These are phyloP conservation scores for Cucumis melo DNA, from an alignment of 306 rosid genomes.

Conservation along the genomic window DNA sequence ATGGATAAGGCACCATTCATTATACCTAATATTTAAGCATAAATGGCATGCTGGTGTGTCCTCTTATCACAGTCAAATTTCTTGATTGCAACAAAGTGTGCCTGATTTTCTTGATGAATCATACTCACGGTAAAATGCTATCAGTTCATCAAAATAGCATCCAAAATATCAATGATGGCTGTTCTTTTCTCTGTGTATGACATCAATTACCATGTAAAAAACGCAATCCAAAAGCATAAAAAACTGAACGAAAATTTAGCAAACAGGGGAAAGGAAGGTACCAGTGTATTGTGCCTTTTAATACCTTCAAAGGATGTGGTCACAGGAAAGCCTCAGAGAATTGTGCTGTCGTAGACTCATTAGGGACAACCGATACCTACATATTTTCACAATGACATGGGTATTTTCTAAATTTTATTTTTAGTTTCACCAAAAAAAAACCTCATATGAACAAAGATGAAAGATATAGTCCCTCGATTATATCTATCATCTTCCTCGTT, in stretches of 20 bases:
- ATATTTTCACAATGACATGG: too few relatives aligned
- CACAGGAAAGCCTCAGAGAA: background rate
- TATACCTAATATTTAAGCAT: too few relatives aligned
- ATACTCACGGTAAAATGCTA: background rate
- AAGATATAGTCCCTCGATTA: too few relatives aligned
- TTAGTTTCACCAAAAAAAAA: too few relatives aligned
- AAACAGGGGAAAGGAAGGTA: slow-evolving; percentile 1
- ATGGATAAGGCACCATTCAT: background rate
- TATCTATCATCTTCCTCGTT: too few relatives aligned
- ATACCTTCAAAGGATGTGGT: background rate
- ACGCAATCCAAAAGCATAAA: background rate
- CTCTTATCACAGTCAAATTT: too few relatives aligned
- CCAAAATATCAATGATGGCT: background rate
- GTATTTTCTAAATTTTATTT: too few relatives aligned
- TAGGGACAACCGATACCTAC: too few relatives aligned
- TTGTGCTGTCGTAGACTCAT: background rate
- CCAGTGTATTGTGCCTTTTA: background rate
- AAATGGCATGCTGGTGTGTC: too few relatives aligned
- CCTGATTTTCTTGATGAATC: background rate
- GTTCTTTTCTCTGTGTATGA: background rate
- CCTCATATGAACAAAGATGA: too few relatives aligned
- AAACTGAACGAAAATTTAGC: background rate
- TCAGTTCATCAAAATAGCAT: background rate
- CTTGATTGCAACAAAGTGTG: background rate
- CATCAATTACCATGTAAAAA: background rate